These are phyloP conservation scores for Colletotrichum aenigma DNA, from an alignment of 2,329 filamentous ascomycete genomes.

Conservation along the genomic window DNA sequence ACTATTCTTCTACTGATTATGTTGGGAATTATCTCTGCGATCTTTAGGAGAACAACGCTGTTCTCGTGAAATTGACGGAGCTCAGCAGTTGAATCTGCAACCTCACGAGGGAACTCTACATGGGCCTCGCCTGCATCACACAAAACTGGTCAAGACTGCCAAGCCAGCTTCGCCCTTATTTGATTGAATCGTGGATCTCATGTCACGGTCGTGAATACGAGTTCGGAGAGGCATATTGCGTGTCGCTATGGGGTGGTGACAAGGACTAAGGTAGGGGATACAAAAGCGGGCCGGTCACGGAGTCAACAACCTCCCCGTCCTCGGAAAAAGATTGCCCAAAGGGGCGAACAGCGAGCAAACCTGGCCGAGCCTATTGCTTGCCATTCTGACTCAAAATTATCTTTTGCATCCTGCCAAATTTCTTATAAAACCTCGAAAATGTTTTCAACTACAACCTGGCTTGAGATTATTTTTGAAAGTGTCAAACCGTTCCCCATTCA, in stretches of 20 bases:
- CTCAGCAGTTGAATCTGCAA: fast-evolving
- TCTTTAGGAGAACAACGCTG: neutral
- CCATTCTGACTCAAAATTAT: no score
- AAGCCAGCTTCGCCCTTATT: neutral
- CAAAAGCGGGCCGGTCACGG: neutral
- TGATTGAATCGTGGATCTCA: neutral
- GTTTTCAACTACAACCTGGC: no score
- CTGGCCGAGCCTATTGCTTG: neutral
- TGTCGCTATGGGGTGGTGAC: neutral
- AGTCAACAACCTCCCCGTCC: neutral
- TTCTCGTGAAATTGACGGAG: neutral
- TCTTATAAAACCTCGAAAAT: no score
- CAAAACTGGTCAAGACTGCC: neutral
- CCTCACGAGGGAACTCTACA: neutral
- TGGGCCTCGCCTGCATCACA: neutral
- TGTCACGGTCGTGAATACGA: neutral
- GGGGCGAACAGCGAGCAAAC: neutral
- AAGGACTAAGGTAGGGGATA: neutral
- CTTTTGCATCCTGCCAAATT: no score
- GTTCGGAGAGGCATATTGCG: neutral
- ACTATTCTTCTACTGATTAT: neutral
- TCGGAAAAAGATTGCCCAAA: neutral
- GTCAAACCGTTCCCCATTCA: no score
- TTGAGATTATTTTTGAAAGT: no score
- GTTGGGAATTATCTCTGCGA: neutral